These are phyloP conservation scores for Trypanosoma boissoni DNA, from an alignment of 208 protist genomes.

Conservation along the genomic window DNA sequence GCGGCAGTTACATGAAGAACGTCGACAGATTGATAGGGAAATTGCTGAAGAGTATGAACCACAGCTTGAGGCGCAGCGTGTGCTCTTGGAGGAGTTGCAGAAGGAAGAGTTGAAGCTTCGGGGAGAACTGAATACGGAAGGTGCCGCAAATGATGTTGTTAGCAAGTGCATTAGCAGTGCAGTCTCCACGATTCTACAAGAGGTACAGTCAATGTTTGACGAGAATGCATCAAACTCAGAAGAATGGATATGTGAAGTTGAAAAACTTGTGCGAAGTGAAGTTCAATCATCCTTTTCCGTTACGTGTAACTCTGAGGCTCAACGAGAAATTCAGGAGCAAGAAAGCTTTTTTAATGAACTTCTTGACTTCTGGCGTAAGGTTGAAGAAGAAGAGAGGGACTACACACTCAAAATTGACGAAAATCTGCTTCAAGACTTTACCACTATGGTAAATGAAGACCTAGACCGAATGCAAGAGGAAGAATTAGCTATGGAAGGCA, in stretches of 20 bases:
- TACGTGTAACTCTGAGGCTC: constrained; percentile 47
- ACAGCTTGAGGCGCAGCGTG: constrained; percentile 36
- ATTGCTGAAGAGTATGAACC: constrained; percentile 53
- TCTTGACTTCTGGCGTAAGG: constrained; percentile 67
- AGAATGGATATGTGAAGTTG: constrained; percentile 53
- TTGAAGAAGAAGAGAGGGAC: constrained; percentile 61
- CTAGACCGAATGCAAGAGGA: constrained; percentile 61
- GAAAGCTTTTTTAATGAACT: constrained; percentile 56
- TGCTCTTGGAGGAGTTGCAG: constrained; percentile 34
- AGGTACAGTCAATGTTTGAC: constrained; percentile 50
- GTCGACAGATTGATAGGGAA: constrained; percentile 41
- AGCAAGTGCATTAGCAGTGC: constrained; percentile 52
- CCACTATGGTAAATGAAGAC: constrained; percentile 64
- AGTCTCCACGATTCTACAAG: constrained; percentile 43
- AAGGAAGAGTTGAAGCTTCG: constrained; percentile 54
- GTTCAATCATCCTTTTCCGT: constrained; percentile 71
- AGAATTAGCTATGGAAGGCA: constrained; percentile 66
- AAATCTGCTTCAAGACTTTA: constrained; percentile 55
- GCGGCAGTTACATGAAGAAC: constrained; percentile 35
- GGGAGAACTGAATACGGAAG: constrained; percentile 37
- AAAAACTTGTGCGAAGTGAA: constrained; percentile 59
- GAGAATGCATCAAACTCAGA: constrained; percentile 20
- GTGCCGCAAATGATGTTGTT: constrained; percentile 37
- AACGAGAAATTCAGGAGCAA: constrained; percentile 60
- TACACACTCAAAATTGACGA: constrained; percentile 80